Base-by-base conservation (phyloP, 805 yeast genomes). In the Sugiyamaella americana region DNA sequence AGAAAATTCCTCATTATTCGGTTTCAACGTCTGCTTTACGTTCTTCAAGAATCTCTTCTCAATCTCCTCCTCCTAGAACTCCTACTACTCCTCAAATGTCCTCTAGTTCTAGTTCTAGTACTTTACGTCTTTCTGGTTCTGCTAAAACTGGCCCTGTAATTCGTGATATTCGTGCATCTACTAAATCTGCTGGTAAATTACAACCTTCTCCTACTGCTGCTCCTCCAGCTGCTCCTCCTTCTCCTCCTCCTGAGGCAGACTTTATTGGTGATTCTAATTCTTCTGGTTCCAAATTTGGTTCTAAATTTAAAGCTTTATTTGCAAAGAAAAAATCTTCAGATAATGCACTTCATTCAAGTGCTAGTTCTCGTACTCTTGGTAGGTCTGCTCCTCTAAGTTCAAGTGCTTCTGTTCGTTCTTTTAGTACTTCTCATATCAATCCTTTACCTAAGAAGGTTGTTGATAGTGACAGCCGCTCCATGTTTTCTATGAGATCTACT, bases 401-500 rank as follows among this genome's bases (percentile, higher is more conserved):
- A 6, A 21, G 20, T 5, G 5, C 20, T 35, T 13, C 20, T 35
- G 20, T 35, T 13, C 20, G 20, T 6, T 35, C 37, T 18, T 26
- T 26, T 26, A 26, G 32, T 13, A 26, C 13, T 26, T 26, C 32
- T 8, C 32, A 26, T 26, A 26, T 26, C 11, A 26, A 13, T 34
- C 3, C 20, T 16, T 21, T 42, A 10, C 13, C 43, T n/a, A 4
- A 37, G 41, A 41, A 23, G 22, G 5, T 16, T 18, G 23, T 37
- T 3, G 24, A 43, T 37, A 26, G 43, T 17, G 64, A 60, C 37
- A 44, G 57, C 1, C 39, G 46, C 17, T 59, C 63, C 6, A 43
- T 56, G 17, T 52, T 43, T 47, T 61, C 65, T 4, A 44, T 51
- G n/a, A 47, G 43, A 40, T 60, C 64, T 2, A 50, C 58, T 3